A percentile compares a stretch with the other conserved stretches of the same genome.
Evolutionary conservation across 2,329 filamentous ascomycete species (phyloP).

Genomic region (Venturia effusa): DNA sequence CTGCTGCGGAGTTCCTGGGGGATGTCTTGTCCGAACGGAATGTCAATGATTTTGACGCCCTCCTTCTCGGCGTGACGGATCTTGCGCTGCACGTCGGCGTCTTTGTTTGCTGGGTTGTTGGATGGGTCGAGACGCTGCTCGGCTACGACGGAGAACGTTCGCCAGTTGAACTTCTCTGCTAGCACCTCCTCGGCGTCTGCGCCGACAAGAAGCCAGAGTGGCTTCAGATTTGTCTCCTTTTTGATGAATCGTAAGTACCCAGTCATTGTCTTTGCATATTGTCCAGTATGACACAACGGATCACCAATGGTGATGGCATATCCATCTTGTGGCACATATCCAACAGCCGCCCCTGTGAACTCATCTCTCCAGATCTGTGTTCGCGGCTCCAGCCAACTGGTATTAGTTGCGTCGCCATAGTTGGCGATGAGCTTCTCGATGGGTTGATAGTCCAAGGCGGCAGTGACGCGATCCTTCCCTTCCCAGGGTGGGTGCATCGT

Average conservation of each 20-base stretch:
- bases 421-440: conserved; percentile 86
- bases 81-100: conserved; percentile 60
- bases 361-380: conserved; percentile 81
- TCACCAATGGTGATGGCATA: conserved; percentile 81
- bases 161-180: conserved; percentile 72
- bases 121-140: conserved; percentile 76
- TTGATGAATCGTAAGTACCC: conserved; percentile 67
- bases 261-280: conserved; percentile 63
- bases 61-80: conserved; percentile 71
- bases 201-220: conserved; percentile 83
- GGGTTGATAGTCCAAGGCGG: conserved; percentile 51
- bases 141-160: conserved; percentile 75
- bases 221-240: conserved; percentile 60
- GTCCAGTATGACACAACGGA: conserved; percentile 69
- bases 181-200: conserved; percentile 68
- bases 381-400: conserved; percentile 82
- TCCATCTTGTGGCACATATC: conserved; percentile 66
- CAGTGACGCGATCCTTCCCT: conserved; percentile 36
- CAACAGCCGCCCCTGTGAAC: conserved; percentile 69
- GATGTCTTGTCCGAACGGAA: conserved; percentile 52
- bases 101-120: conserved; percentile 55
- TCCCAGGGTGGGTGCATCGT: conserved; percentile 61
- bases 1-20: conserved; percentile 57
- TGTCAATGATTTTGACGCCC: conserved; percentile 68
- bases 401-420: conserved; percentile 89